Evolutionary conservation across 768 basidiomycete genomes (phyloP), one percentile per base, ranked within the genome.

Genomic region (Jaapia argillacea): DNA sequence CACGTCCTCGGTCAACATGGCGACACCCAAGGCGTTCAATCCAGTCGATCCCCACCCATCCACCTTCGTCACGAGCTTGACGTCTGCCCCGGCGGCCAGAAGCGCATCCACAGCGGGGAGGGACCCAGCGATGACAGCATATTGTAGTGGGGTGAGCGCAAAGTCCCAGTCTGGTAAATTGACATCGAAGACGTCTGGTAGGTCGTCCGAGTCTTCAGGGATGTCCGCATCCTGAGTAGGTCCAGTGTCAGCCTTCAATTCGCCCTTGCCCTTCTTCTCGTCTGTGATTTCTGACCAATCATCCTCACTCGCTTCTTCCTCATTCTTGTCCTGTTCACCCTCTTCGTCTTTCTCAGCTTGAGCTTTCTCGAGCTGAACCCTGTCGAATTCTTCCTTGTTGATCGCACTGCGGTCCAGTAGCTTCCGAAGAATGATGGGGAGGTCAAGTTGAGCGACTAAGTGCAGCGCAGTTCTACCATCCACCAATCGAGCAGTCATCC

Each of bases 101-200:
- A 80, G 68, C 1, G 58, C 57, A 6, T 76, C 71, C 2, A 79
- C 55, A 23, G 68, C 64, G 2, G 56, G 53, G 2, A 68, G 45
- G 1, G 72, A 71, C 1, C 66, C 73, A 20, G 62, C 72, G 4
- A 76, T 53, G 35, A 74, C 66, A 3, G 71, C 77, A 51, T 74
- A 74, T 22, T 60, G 60, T 22, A 80, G 62, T 2, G 79, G 67
- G 1, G 71, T 68, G 46, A 75, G 69, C 3, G 66, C 65, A 44
- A 72, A 68, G 52, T 80, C 79, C 79, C 78, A 82, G 53, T 80
- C 78, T 1, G 64, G 43, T 1, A 63, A 60, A 36, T 77, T 64
- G 47, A 79, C 51, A 36, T 76, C 71, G n/a, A 80, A 61, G 24
- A 81, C 59, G 45, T 80, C 78, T 0, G 74, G 74, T 26, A 61